Conservation (phyloP, 306 rosid species). For the Pterocarpus santalinus region DNA sequence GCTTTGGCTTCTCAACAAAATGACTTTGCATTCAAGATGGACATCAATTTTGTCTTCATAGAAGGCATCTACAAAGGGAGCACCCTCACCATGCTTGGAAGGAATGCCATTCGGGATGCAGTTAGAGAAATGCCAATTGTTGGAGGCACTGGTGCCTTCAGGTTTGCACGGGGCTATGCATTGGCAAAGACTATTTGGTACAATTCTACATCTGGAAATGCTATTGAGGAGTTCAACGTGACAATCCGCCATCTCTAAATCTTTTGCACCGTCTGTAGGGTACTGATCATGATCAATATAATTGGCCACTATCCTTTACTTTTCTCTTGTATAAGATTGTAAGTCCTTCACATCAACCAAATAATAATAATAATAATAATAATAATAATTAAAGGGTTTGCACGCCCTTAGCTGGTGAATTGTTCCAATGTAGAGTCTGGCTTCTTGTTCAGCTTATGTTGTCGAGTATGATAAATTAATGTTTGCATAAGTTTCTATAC, state of each 20-base stretch:
- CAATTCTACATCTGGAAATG: constrained; percentile 39
- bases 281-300: too few relatives aligned
- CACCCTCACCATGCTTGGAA: constrained; percentile 51
- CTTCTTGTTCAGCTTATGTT: too few relatives aligned
- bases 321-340: too few relatives aligned
- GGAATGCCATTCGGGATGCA: constrained; percentile 30
- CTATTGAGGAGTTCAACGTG: constrained; percentile 55
- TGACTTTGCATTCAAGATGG: constrained; percentile 51
- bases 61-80: constrained; percentile 51
- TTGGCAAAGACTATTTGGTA: constrained; percentile 45
- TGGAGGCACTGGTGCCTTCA: constrained; percentile 54
- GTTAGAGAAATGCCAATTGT: constrained; percentile 57
- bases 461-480: too few relatives aligned
- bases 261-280: too few relatives aligned
- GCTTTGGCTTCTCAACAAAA: constrained; percentile 54
- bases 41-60: constrained; percentile 47
- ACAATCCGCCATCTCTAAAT: constrained; percentile 33
- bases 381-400: too few relatives aligned
- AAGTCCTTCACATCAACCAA: too few relatives aligned
- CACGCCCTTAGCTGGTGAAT: too few relatives aligned
- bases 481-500: too few relatives aligned
- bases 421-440: too few relatives aligned
- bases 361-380: too few relatives aligned
- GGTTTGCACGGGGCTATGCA: constrained; percentile 53
- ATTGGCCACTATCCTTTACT: too few relatives aligned